Conservation (phyloP, 148 eudicot species). For the Dysphania ambrosioides region DNA sequence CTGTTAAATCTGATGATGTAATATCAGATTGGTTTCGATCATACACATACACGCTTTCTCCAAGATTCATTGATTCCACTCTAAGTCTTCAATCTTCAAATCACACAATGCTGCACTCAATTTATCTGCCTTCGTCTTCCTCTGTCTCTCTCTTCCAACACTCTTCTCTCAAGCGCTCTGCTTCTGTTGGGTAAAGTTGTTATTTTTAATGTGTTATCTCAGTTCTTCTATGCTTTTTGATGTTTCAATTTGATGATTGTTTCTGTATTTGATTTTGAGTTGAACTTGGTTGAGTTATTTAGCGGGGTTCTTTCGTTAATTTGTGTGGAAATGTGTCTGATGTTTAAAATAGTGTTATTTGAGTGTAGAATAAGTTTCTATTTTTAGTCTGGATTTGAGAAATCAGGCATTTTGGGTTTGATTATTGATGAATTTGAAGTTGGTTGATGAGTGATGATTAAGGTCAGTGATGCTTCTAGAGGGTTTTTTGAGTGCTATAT, state of each 20-base stretch:
- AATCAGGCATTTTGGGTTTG: background rate
- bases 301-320: background rate
- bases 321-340: background rate
- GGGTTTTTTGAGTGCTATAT: background rate
- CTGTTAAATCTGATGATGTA: too few relatives aligned
- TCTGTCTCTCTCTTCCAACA: constrained; percentile 13
- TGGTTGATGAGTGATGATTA: background rate
- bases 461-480: background rate
- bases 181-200: constrained; percentile 25
- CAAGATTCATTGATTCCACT: constrained; percentile 16
- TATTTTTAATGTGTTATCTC: background rate
- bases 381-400: too few relatives aligned
- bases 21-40: too few relatives aligned
- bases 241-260: background rate
- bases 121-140: constrained; percentile 14
- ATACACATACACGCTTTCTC: too few relatives aligned
- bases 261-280: background rate
- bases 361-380: too few relatives aligned
- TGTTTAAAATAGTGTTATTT: background rate
- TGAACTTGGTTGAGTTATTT: background rate
- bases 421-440: background rate
- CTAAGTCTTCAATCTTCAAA: background rate
- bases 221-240: background rate
- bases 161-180: constrained; percentile 15
- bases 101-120: constrained; percentile 31